Conservation (phyloP, 2,329 filamentous ascomycete species). For the Myotisia sp. region DNA sequence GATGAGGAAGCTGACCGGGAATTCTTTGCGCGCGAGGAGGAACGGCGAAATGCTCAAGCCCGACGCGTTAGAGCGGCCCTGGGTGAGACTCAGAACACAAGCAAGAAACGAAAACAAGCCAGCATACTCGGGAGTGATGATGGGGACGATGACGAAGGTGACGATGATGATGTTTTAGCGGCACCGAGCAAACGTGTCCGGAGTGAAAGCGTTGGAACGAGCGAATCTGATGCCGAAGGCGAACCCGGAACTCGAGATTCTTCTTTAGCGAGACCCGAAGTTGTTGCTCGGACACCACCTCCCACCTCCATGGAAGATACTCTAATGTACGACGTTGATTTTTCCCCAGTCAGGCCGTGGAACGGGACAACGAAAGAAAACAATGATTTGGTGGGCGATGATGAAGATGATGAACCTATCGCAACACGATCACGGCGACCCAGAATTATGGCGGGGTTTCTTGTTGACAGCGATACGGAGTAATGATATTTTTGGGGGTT, state of each 20-base stretch:
- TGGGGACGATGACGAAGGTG: background rate
- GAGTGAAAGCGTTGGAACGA: background rate
- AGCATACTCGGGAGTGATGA: slow-evolving; percentile 7
- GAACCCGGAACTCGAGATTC: slow-evolving; percentile 8
- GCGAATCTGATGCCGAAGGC: slow-evolving; percentile 10
- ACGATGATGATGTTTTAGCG: background rate
- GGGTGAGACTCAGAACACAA: slow-evolving; percentile 6
- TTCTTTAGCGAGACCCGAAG: slow-evolving; percentile 2
- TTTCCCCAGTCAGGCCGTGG: slow-evolving; percentile 10
- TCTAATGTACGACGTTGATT: slow-evolving; percentile 17
- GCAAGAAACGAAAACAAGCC: slow-evolving; percentile 6
- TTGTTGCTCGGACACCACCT: slow-evolving; percentile 12
- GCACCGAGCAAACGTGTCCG: slow-evolving; percentile 2
- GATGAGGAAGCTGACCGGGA: slow-evolving; percentile 57
- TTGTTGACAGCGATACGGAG: slow-evolving; percentile 32
- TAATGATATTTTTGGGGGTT: no score
- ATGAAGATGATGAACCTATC: slow-evolving; percentile 22
- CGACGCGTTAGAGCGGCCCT: slow-evolving; percentile 35
- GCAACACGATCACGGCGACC: slow-evolving; percentile 20
- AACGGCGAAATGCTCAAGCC: slow-evolving; percentile 44
- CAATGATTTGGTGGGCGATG: slow-evolving; percentile 11
- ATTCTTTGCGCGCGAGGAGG: slow-evolving; percentile 67
- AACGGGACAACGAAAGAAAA: background rate
- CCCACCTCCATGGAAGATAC: slow-evolving; percentile 21
- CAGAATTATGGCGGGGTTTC: slow-evolving; percentile 25